Percentiles rank a stretch among this genome's conserved stretches.
These are phyloP conservation scores for Pseudogymnoascus sp. DNA, from an alignment of 2,329 filamentous ascomycete species.

Conservation along the genomic window DNA sequence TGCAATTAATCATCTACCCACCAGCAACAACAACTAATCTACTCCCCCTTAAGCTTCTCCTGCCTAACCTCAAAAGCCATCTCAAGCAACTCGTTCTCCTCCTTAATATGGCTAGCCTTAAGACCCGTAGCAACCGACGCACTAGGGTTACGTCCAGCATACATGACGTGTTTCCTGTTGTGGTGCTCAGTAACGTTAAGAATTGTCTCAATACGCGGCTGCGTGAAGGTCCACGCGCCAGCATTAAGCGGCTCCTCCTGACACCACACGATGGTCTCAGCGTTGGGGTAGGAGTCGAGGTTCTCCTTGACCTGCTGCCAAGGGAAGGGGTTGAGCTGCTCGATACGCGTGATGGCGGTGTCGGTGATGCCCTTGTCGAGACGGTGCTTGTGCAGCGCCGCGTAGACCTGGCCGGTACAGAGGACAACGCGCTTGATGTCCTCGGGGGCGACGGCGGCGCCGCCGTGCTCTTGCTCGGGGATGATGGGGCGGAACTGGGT, in stretches of 20 bases:
- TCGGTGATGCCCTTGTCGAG: slow-evolving; percentile 80
- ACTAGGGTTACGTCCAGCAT: slow-evolving; percentile 88
- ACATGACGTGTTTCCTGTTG: slow-evolving; percentile 92
- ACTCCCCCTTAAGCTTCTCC: slow-evolving; percentile 60
- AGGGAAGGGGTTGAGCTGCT: slow-evolving; percentile 98
- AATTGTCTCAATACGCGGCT: slow-evolving; percentile 93
- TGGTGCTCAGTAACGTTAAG: slow-evolving; percentile 90
- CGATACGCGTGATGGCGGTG: slow-evolving; percentile 88
- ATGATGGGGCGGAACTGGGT: slow-evolving; percentile 98
- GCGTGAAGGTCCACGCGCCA: slow-evolving; percentile 93
- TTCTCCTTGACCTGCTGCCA: slow-evolving; percentile 97
- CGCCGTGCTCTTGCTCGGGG: slow-evolving; percentile 76
- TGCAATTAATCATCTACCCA: background rate
- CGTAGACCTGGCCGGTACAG: slow-evolving; percentile 92
- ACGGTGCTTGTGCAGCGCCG: slow-evolving; percentile 84
- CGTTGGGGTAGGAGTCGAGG: slow-evolving; percentile 93
- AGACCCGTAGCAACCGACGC: slow-evolving; percentile 90
- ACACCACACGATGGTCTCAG: slow-evolving; percentile 93
- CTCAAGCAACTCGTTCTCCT: slow-evolving; percentile 78
- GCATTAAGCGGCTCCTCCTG: slow-evolving; percentile 98
- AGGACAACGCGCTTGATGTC: slow-evolving; percentile 91
- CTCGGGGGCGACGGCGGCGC: slow-evolving; percentile 69
- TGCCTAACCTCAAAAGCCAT: slow-evolving; percentile 59
- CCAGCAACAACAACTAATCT: slow-evolving; percentile 16
- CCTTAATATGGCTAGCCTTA: slow-evolving; percentile 82